Evolutionary conservation across 306 rosid species (phyloP).

Genomic region (Lagenaria siceraria): DNA sequence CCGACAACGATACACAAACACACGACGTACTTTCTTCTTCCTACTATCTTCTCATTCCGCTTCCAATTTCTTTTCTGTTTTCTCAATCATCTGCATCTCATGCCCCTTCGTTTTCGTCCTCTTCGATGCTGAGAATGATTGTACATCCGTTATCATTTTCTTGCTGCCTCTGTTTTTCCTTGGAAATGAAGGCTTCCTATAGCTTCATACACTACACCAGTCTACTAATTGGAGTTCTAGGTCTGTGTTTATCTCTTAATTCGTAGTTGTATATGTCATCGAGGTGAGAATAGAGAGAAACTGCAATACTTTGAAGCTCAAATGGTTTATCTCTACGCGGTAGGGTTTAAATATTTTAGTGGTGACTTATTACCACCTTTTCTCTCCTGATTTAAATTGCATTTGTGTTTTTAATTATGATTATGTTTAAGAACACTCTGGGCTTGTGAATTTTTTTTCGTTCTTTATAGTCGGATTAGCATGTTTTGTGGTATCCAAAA

Average conservation of each 20-base stretch:
- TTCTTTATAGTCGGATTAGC: not conserved
- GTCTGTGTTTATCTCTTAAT: not conserved
- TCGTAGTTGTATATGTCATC: not conserved
- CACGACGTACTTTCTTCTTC: conserved; percentile 24
- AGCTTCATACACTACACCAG: not conserved
- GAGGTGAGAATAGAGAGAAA: not conserved
- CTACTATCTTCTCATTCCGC: not conserved
- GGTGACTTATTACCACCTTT: not conserved
- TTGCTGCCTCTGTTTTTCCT: not conserved
- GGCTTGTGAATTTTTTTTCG: not conserved
- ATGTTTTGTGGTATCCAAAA: not conserved
- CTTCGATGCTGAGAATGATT: not conserved
- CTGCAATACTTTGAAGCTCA: not conserved
- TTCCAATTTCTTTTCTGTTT: not conserved
- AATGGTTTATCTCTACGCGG: not conserved
- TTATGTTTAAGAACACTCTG: not conserved
- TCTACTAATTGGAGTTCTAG: not conserved
- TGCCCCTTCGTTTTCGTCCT: not conserved
- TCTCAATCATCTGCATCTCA: not conserved
- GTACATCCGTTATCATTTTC: not conserved
- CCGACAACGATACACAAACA: conserved; percentile 20
- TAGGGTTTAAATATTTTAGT: not conserved
- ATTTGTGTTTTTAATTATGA: not conserved
- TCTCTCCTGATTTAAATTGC: not conserved
- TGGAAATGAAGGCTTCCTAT: not conserved